Percentiles rank a stretch among this genome's conserved stretches.
These are phyloP conservation scores for Pythium brachiatum DNA, from an alignment of 352 stramenopile genomes.

Conservation along the genomic window DNA sequence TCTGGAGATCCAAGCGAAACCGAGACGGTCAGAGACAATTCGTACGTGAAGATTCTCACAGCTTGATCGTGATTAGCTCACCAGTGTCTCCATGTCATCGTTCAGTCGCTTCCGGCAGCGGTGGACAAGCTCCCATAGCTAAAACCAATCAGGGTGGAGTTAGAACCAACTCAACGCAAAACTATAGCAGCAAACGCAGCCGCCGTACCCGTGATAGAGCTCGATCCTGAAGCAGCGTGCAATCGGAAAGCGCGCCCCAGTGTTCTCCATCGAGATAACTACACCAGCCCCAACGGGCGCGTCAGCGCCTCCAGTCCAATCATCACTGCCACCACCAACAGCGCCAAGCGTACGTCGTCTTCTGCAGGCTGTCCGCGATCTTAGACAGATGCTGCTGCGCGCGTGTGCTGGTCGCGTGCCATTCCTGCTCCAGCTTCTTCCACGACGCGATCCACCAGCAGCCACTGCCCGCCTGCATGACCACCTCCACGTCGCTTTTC, in stretches of 20 bases:
- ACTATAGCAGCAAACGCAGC: neutral
- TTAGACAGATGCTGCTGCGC: conserved; percentile 66
- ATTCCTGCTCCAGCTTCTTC: conserved; percentile 67
- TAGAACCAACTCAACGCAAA: neutral
- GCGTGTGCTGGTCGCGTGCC: conserved; percentile 39
- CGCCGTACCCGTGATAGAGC: conserved; percentile 43
- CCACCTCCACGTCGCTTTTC: neutral
- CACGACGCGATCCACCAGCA: conserved; percentile 69
- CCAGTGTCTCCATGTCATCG: conserved; percentile 46
- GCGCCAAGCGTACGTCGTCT: conserved; percentile 48
- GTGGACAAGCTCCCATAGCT: conserved; percentile 76
- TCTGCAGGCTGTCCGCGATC: conserved; percentile 69
- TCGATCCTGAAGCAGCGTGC: conserved; percentile 40
- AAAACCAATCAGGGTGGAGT: neutral
- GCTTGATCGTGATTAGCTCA: conserved; percentile 29
- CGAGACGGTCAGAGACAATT: neutral
- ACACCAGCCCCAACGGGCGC: neutral
- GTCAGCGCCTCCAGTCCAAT: neutral
- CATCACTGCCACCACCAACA: neutral
- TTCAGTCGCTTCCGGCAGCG: conserved; percentile 54
- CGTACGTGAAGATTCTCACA: neutral
- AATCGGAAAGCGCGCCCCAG: conserved; percentile 57
- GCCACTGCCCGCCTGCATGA: conserved; percentile 15
- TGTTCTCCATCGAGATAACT: conserved; percentile 69
- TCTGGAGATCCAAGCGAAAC: neutral